Conservation (phyloP, 2,329 filamentous ascomycete species). For the Hypoxylon sp. region DNA sequence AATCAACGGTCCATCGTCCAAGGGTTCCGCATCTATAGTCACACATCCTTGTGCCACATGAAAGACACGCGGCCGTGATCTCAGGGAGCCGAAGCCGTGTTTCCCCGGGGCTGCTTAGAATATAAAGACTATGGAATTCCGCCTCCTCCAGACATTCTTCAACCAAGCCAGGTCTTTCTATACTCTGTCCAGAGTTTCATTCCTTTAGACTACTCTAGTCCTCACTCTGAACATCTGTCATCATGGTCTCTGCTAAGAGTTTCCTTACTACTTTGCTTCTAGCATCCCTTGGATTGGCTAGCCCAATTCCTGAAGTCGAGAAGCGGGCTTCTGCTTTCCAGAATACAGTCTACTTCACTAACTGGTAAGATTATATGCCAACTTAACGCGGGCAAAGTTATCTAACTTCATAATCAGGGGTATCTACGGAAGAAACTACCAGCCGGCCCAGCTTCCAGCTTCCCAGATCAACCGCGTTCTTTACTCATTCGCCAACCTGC, state of each 20-base stretch:
- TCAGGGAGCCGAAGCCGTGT: conserved; percentile 26
- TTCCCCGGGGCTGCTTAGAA: conserved; percentile 17
- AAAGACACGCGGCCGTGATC: conserved; percentile 30
- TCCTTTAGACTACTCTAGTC: conserved; percentile 29
- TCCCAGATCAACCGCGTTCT: conserved; percentile 82
- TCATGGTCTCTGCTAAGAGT: conserved; percentile 50
- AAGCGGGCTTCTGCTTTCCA: conserved; percentile 56
- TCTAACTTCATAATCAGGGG: conserved; percentile 62
- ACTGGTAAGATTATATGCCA: conserved; percentile 59
- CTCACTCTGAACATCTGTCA: conserved; percentile 36
- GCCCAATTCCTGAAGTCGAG: conserved; percentile 43
- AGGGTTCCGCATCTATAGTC: conserved; percentile 23
- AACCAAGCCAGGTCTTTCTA: conserved; percentile 28
- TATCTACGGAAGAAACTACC: conserved; percentile 81
- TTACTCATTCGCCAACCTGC: conserved; percentile 85
- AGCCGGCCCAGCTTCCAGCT: conserved; percentile 78
- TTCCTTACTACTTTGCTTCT: conserved; percentile 46
- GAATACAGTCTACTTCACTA: conserved; percentile 65
- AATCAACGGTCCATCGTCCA: conserved; percentile 32
- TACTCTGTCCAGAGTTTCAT: conserved; percentile 30
- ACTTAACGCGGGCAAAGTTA: not conserved
- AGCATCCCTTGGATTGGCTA: conserved; percentile 47
- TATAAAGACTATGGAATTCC: conserved; percentile 39
- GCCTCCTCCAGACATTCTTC: conserved; percentile 16
- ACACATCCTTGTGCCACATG: conserved; percentile 47